Percentiles rank a stretch among this genome's conserved stretches.
Evolutionary conservation across 2,329 filamentous ascomycete genomes (phyloP).

Genomic region (Neofusicoccum umdonicola): DNA sequence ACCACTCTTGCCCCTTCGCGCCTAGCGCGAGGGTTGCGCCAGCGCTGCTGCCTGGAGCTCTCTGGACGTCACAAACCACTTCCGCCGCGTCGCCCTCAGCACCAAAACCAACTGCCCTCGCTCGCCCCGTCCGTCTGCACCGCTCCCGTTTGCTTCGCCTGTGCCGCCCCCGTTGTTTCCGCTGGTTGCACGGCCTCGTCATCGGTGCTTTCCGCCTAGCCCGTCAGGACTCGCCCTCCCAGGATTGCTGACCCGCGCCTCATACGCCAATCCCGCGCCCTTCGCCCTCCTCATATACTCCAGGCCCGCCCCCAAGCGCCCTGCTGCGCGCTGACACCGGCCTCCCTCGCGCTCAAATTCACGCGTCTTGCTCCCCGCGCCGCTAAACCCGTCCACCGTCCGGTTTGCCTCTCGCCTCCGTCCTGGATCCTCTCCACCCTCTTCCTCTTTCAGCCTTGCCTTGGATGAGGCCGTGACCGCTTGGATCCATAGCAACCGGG

Average conservation of each 20-base stretch:
- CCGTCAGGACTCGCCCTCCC: neutral
- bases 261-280: conserved; percentile 8
- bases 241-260: neutral
- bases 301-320: neutral
- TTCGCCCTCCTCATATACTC: conserved; percentile 18
- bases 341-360: neutral
- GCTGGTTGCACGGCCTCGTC: conserved; percentile 17
- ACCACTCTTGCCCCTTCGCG: neutral
- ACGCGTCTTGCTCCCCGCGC: neutral
- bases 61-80: neutral
- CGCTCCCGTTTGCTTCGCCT: neutral
- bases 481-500: neutral
- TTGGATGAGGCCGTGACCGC: conserved; percentile 1
- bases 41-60: conserved; percentile 4
- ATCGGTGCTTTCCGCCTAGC: neutral
- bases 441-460: neutral
- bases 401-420: neutral
- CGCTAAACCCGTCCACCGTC: neutral
- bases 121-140: neutral
- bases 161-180: neutral
- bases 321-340: neutral
- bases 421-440: neutral
- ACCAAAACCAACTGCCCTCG: conserved; percentile 16
- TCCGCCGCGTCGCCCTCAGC: neutral
- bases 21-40: neutral